Conservation (phyloP, 306 rosid genomes). For the Pueraria montana region DNA sequence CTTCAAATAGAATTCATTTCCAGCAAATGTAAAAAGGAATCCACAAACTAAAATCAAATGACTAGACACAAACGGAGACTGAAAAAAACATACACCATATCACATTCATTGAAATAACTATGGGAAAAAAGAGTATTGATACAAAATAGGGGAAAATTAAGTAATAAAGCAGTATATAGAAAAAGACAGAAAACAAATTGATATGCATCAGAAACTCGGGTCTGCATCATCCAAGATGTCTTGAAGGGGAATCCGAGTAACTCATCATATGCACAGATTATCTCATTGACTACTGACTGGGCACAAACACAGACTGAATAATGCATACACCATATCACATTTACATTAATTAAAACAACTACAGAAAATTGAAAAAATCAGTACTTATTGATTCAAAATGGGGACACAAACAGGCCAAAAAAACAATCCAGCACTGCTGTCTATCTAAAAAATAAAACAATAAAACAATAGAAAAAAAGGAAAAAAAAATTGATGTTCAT, state of each 20-base stretch:
- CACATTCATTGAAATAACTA: not conserved
- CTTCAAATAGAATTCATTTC: not conserved
- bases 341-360: not conserved
- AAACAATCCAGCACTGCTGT: not conserved
- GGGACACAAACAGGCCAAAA: not conserved
- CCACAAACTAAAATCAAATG: not conserved
- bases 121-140: not conserved
- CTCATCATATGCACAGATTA: constrained; percentile 56
- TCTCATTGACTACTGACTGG: not conserved
- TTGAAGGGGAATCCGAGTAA: constrained; percentile 82
- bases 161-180: not conserved
- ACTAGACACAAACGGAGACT: not conserved
- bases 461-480: not conserved
- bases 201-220: constrained; percentile 75
- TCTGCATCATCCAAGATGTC: constrained; percentile 70
- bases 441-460: not conserved
- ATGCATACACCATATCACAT: not conserved
- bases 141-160: not conserved
- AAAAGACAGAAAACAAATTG: not conserved
- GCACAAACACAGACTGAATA: not conserved
- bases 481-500: constrained; percentile 33
- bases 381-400: not conserved
- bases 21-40: not conserved
- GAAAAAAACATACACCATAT: not conserved
- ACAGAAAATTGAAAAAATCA: not conserved